Base-by-base conservation (phyloP, 1,284 basidiomycete species). In the Exobasidium cylindrosporum region DNA sequence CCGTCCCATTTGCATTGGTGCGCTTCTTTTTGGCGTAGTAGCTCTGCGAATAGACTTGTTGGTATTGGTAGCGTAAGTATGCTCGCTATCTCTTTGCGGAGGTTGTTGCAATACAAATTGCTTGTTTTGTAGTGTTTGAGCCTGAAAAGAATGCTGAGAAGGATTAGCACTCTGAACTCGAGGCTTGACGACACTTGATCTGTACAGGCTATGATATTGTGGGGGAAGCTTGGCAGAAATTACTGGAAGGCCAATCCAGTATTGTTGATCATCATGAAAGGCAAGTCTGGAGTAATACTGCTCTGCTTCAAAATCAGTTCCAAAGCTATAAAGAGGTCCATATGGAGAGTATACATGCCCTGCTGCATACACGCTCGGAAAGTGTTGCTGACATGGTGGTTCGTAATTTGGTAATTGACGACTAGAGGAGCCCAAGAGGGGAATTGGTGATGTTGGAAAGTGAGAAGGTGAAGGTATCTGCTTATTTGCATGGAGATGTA, bases 151-250 rank as follows among this genome's bases (percentile, higher is more conserved):
- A 17, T 23, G 43, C 3, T 45, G 17, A 23, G 23, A 14, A 5
- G 5, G n/a, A 4, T 50, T 50, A 3, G 47, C 4, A 23, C 3
- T 28, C 21, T 4, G 2, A 21, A 50, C 26, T 24, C 14, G n/a
- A 50, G 47, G 47, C n/a, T 28, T 28, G 26, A 50, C 47, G 26
- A 24, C 26, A 24, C 47, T 50, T 14, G 47, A 13, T 14, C 26
- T 50, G 47, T 50, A 50, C 47, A 50, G 26, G 26, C 21, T 28
- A 28, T 28, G 47, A 28, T 50, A 50, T 50, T 50, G 47, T 2
- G 47, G 47, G 17, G 47, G 47, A 13, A 50, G 26, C 14, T 13
- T 50, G 2, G 2, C 26, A 24, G 21, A 4, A n/a, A n/a, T n/a
- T n/a, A n/a, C n/a, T 24, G n/a, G 47, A 21, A 13, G 2, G n/a